A percentile compares a stretch with the other conserved stretches of the same genome.
Conservation (phyloP, 805 yeast genomes). For the Cyberlindnera subsufficiens region DNA sequence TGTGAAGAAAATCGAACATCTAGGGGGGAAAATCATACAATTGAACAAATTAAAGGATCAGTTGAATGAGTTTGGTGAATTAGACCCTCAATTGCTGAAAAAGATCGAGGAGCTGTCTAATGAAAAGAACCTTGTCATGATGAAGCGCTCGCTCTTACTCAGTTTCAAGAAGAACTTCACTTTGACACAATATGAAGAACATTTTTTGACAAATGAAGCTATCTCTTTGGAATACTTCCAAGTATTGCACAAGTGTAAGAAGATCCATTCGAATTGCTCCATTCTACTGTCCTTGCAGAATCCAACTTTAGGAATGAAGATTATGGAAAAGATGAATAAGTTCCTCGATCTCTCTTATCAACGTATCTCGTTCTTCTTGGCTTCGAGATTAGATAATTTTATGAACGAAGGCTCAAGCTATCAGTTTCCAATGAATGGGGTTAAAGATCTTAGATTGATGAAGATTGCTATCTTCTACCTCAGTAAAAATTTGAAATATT, state of each 20-base stretch:
- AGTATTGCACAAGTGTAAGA: constrained; percentile 54
- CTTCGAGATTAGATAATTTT: constrained; percentile 23
- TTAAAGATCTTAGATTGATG: constrained; percentile 20
- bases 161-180: constrained; percentile 60
- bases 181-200: constrained; percentile 66
- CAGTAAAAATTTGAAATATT: constrained; percentile 40
- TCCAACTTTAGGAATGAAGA: constrained; percentile 56
- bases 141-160: constrained; percentile 47
- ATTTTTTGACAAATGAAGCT: constrained; percentile 38
- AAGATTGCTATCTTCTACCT: constrained; percentile 29
- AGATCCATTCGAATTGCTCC: constrained; percentile 62
- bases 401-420: constrained; percentile 13
- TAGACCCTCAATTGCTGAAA: constrained; percentile 12
- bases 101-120: constrained; percentile 16
- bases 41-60: constrained; percentile 14
- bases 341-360: constrained; percentile 49
- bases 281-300: constrained; percentile 65
- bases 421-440: constrained; percentile 5
- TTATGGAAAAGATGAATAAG: constrained; percentile 52
- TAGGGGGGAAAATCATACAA: constrained; percentile 16
- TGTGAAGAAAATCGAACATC: constrained; percentile 34
- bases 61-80: constrained; percentile 9
- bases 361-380: constrained; percentile 41
- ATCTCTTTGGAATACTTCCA: constrained; percentile 50
- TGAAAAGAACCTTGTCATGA: constrained; percentile 15